Evolutionary conservation across 2,329 filamentous ascomycete genomes (phyloP).

Genomic region (Onygenales sp.): DNA sequence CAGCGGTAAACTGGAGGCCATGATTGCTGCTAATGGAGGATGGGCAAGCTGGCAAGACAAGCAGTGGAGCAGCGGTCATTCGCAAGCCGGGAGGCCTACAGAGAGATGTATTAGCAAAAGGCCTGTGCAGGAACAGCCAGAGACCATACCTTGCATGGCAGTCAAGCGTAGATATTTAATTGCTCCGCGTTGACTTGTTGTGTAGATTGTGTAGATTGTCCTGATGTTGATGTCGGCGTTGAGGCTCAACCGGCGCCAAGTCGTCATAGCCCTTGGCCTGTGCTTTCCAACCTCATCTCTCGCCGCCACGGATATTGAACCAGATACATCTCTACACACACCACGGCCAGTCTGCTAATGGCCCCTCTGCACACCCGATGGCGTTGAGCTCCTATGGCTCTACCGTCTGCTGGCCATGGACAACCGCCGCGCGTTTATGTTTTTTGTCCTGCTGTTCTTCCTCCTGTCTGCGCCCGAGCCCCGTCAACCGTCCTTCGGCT

Average conservation of each 20-base stretch:
- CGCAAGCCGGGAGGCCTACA: not conserved
- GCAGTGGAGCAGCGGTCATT: not conserved
- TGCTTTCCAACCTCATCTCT: not conserved
- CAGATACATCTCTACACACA: not conserved
- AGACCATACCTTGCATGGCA: not conserved
- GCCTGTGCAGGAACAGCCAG: not conserved
- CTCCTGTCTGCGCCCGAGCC: constrained; percentile 43
- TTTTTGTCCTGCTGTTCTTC: constrained; percentile 44
- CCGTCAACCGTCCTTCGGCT: constrained; percentile 29
- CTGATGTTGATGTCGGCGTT: too few species aligned
- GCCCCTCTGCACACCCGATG: constrained; percentile 4
- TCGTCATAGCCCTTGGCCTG: not conserved
- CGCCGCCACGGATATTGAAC: not conserved
- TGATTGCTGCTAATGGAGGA: constrained; percentile 20
- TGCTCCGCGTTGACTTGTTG: too few species aligned
- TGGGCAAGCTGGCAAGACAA: not conserved
- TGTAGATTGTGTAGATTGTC: too few species aligned
- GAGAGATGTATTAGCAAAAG: not conserved
- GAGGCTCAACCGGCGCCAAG: too few species aligned
- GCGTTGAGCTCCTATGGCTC: constrained; percentile 10
- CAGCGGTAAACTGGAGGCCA: constrained; percentile 52
- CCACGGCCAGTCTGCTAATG: constrained; percentile 7
- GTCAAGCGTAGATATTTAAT: too few species aligned
- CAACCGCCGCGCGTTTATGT: constrained; percentile 39
- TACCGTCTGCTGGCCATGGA: constrained; percentile 29